Conservation (phyloP, 768 basidiomycete genomes). For the Vararia minispora region DNA sequence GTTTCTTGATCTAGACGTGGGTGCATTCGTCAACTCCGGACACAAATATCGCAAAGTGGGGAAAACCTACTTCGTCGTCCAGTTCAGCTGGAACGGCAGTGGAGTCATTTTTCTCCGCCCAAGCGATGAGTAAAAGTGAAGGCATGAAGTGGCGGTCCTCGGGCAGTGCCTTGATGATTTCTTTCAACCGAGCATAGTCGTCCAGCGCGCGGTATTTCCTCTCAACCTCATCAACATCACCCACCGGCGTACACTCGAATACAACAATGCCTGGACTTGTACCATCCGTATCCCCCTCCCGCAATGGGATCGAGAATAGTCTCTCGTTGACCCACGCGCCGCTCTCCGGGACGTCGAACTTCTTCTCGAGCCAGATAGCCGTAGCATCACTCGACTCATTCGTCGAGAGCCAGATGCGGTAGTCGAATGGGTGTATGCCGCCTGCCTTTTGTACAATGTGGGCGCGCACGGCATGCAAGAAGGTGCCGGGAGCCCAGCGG, state of each 20-base stretch:
- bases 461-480: slow-evolving; percentile 37
- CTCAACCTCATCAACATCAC: slow-evolving; percentile 54
- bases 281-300: slow-evolving; percentile 14
- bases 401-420: slow-evolving; percentile 65
- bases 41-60: too few species aligned
- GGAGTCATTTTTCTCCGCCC: slow-evolving; percentile 40
- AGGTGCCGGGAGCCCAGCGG: slow-evolving; percentile 68
- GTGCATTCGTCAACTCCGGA: too few species aligned
- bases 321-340: slow-evolving; percentile 50
- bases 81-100: slow-evolving; percentile 36
- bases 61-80: too few species aligned
- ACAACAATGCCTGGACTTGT: slow-evolving; percentile 50
- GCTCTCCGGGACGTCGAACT: slow-evolving; percentile 58
- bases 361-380: slow-evolving; percentile 70
- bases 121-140: slow-evolving; percentile 48
- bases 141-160: slow-evolving; percentile 48
- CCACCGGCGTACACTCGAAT: slow-evolving; percentile 66
- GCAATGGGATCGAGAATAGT: slow-evolving; percentile 50
- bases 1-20: slow-evolving; percentile 47
- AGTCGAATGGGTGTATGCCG: slow-evolving; percentile 25
- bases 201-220: slow-evolving; percentile 64
- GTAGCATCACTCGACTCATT: slow-evolving; percentile 66
- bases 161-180: slow-evolving; percentile 46
- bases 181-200: slow-evolving; percentile 60
- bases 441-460: slow-evolving; percentile 24